Conservation (phyloP, 1,284 basidiomycete species). For the Vanrija sp. region DNA sequence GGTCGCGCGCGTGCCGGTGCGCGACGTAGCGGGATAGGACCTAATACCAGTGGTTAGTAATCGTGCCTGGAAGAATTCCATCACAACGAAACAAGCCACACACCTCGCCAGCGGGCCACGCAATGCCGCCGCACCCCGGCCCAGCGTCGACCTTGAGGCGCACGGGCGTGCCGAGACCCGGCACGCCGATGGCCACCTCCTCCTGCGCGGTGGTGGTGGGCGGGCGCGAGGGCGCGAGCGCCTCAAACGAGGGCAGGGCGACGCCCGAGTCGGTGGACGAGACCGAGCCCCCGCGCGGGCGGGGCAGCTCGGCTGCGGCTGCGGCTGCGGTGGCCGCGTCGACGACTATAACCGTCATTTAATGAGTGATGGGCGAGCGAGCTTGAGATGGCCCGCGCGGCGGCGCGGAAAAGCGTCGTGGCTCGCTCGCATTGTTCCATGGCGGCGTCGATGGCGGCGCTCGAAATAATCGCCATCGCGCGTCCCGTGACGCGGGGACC, state of each 20-base stretch:
- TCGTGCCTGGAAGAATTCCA: too few species aligned
- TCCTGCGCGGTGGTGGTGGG: conserved; percentile 31
- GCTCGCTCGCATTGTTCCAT: neutral
- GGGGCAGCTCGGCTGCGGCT: neutral
- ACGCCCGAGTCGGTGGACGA: conserved; percentile 31
- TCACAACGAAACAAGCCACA: conserved; percentile 17
- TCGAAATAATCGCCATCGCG: neutral
- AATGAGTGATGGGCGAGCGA: neutral
- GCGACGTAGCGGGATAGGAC: conserved; percentile 70
- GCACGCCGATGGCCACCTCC: conserved; percentile 29
- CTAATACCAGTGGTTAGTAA: conserved; percentile 48
- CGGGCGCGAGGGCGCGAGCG: conserved; percentile 32
- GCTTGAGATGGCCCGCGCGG: too few species aligned
- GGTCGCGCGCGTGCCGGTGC: conserved; percentile 51
- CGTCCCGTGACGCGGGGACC: neutral
- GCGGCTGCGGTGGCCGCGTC: neutral
- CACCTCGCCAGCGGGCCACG: conserved; percentile 90
- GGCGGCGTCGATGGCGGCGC: neutral
- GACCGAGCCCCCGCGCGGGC: conserved; percentile 15
- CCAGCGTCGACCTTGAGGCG: conserved; percentile 62
- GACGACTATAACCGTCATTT: neutral
- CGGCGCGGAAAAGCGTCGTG: too few species aligned
- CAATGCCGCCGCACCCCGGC: conserved; percentile 83
- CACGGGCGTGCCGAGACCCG: conserved; percentile 24
- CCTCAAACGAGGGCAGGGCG: conserved; percentile 34